A percentile compares a stretch with the other conserved stretches of the same genome.
Conservation (phyloP, 2,329 filamentous ascomycete species). For the Aspergillus texensis region DNA sequence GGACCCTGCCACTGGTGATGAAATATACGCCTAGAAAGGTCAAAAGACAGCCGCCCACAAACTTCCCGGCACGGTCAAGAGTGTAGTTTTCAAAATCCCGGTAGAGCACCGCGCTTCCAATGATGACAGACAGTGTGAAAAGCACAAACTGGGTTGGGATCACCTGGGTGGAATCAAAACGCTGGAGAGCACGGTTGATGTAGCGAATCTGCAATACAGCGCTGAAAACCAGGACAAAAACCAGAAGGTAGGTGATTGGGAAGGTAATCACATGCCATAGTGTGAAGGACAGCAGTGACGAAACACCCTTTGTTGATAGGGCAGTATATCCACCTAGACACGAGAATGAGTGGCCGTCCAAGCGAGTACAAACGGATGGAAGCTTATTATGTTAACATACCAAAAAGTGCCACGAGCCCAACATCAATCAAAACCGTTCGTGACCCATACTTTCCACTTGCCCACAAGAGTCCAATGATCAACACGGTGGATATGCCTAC, state of each 20-base stretch:
- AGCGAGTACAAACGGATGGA: not conserved
- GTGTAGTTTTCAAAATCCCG: slow-evolving; percentile 89
- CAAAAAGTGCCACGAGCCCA: slow-evolving; percentile 89
- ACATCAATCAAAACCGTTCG: slow-evolving; percentile 89
- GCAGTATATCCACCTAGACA: slow-evolving; percentile 88
- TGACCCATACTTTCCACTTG: slow-evolving; percentile 80
- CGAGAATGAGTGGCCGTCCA: slow-evolving; percentile 19
- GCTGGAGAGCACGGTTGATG: slow-evolving; percentile 84
- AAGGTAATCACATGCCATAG: slow-evolving; percentile 88
- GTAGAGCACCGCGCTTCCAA: slow-evolving; percentile 90
- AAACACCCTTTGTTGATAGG: slow-evolving; percentile 92
- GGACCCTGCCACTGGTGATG: slow-evolving; percentile 81
- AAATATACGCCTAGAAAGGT: slow-evolving; percentile 98
- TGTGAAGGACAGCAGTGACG: slow-evolving; percentile 89
- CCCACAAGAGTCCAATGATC: slow-evolving; percentile 77
- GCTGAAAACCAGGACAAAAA: slow-evolving; percentile 76
- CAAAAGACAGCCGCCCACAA: slow-evolving; percentile 84
- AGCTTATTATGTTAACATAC: slow-evolving; percentile 50
- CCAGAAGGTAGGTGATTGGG: slow-evolving; percentile 85
- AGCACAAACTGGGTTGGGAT: slow-evolving; percentile 97
- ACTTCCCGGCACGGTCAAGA: slow-evolving; percentile 73
- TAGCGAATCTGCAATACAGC: slow-evolving; percentile 98
- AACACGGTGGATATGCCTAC: slow-evolving; percentile 73
- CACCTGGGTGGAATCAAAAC: slow-evolving; percentile 95
- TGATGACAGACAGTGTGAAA: slow-evolving; percentile 93